Evolutionary conservation across 2,329 filamentous ascomycete genomes (phyloP), one percentile per base, ranked within the genome.

Genomic region (Gremmenia infestans): DNA sequence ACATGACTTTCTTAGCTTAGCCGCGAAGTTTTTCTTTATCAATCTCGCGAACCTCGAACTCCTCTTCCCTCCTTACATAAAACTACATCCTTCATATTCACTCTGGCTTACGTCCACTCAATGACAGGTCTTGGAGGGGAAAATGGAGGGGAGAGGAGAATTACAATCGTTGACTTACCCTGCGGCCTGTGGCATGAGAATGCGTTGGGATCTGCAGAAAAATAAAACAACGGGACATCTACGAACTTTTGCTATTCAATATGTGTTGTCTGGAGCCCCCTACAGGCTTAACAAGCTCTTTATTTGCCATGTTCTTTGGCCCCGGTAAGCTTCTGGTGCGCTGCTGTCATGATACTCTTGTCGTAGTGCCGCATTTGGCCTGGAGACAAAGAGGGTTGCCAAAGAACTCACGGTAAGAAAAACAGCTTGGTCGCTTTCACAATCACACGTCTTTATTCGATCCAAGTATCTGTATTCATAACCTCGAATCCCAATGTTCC

Each of bases 121-220:
- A 77, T 82, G 80, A 76, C 77, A 78, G 75, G 74, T 73, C 74
- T 74, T 78, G 80, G 83, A 86, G 82, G 83, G 83, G 83, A 86
- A 86, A 85, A 71, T 80, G 81, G 78, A 81, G 81, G 82, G 81
- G 65, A 86, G 82, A 83, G 62, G 64, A 74, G 78, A 69, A 72
- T 62, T 62, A 62, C 59, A 54, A 64, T 63, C 72, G 76, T 79
- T 77, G 74, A 71, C 80, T 83, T 84, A 83, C 79, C 79, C 79
- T 82, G 75, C 72, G 74, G 74, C 76, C 76, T 72, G 60, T 60
- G 63, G 68, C 68, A 68, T 68, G 67, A 63, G 63, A 70, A 67
- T 69, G 68, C 67, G 59, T 70, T 63, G 67, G 67, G 66, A 45
- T 19, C 58, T 52, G 48, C 59, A 59, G 67, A 63, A 68, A 68